Evolutionary conservation across 768 basidiomycete genomes (phyloP), one percentile per base, ranked within the genome.

Genomic region (Trichaptum fuscoviolaceum): DNA sequence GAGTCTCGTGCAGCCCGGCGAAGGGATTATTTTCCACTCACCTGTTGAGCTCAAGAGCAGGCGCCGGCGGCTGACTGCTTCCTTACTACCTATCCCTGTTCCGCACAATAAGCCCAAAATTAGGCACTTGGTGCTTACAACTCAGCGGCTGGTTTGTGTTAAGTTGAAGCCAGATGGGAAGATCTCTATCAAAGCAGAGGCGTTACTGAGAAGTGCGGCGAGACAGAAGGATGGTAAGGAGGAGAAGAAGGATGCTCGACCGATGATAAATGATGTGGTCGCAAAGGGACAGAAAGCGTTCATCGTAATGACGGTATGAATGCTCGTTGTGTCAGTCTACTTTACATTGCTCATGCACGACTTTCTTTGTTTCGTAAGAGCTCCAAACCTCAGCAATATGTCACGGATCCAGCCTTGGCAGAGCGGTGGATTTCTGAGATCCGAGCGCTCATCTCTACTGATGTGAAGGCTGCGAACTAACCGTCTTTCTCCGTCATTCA

Each of bases 251-350:
- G 84, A 85, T 62, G 73, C 77, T 18, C 80, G 81, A 42, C 76
- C 75, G 57, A 74, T 80, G 57, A 74, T 89, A 10, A 76, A 78
- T 4, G 78, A 80, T 25, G 83, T 84, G 0, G 84, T 84, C 65
- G 75, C 79, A 27, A 86, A 85, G 70, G 78, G 84, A 61, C 85
- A 85, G 64, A 77, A 83, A 42, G 85, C 86, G 71, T 87, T 89
- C 71, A 81, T 84, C 18, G 80, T 89, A 36, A 74, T 87, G 69
- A 86, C 87, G 57, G 88, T 89, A 67, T 72, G 85, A 77, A 24
- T n/a, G 60, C 35, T 66, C 30, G 69, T 5, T 61, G 60, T 35
- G 36, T 35, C 35, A 6, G 62, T 52, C 30, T n/a, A n/a, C 10
- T 18, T 20, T 20, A 35, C 24, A 63, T 42, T 57, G 63, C 64